Evolutionary conservation across 352 stramenopile genomes (phyloP).

Genomic region (Phytopythium cucurbitacearum): DNA sequence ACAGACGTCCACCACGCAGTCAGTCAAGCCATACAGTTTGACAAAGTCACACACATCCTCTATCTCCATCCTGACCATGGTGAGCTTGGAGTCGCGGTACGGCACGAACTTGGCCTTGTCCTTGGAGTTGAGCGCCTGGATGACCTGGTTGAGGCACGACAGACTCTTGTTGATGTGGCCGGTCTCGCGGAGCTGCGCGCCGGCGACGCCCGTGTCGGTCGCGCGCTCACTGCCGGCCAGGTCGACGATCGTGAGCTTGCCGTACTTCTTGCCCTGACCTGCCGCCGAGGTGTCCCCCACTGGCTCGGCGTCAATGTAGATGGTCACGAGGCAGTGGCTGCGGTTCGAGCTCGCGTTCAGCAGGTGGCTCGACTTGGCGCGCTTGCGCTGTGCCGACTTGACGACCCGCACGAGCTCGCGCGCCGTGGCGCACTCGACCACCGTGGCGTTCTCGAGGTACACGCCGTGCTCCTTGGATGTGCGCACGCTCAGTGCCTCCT

Average conservation of each 20-base stretch:
- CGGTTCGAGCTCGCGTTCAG: constrained; percentile 70
- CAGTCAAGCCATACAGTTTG: neutral
- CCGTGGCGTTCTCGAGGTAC: constrained; percentile 68
- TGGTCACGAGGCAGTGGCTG: constrained; percentile 74
- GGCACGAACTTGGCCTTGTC: constrained; percentile 58
- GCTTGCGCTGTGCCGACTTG: constrained; percentile 52
- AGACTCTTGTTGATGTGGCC: constrained; percentile 80
- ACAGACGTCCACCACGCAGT: neutral
- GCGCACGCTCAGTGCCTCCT: constrained; percentile 50
- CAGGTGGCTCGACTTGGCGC: constrained; percentile 61
- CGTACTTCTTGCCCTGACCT: constrained; percentile 45
- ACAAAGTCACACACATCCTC: neutral
- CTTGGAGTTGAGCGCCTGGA: constrained; percentile 60
- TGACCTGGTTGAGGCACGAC: constrained; percentile 72
- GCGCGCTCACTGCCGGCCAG: constrained; percentile 63
- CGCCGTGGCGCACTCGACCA: constrained; percentile 50
- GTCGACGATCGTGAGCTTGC: constrained; percentile 76
- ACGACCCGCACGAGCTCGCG: constrained; percentile 63
- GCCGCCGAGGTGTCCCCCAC: constrained; percentile 7
- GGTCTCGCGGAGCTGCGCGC: constrained; percentile 63
- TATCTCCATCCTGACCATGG: constrained; percentile 26
- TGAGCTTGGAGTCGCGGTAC: constrained; percentile 70
- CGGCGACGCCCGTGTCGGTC: constrained; percentile 55
- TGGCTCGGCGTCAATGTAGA: constrained; percentile 66
- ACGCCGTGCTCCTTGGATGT: constrained; percentile 61